phyloP scores from a whole-genome alignment of 768 basidiomycete genomes.

The Candolleomyces efflorescens region DNA sequence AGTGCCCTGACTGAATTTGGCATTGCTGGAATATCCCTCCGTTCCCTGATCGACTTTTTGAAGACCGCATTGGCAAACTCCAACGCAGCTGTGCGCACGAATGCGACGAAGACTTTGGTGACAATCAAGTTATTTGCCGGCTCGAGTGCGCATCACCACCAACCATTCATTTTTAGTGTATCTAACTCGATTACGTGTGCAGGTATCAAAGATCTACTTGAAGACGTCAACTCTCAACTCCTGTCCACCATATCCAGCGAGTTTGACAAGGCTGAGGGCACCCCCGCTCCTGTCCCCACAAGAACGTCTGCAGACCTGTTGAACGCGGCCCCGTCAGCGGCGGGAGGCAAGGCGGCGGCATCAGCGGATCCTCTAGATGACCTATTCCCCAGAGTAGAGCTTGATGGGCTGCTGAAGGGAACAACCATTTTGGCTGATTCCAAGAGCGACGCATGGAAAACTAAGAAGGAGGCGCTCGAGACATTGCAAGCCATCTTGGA shows the following conservation, averaged over 20 bases:
- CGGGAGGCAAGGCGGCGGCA: slow-evolving; percentile 37
- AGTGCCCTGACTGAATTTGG: slow-evolving; percentile 87
- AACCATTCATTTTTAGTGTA: neutral
- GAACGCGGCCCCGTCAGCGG: slow-evolving; percentile 37
- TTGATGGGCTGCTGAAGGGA: slow-evolving; percentile 80
- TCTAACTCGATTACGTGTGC: neutral
- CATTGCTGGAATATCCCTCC: slow-evolving; percentile 77
- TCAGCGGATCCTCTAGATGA: slow-evolving; percentile 81
- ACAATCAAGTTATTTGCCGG: slow-evolving; percentile 92
- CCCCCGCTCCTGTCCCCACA: slow-evolving; percentile 70
- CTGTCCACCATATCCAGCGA: slow-evolving; percentile 85
- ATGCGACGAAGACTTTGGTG: slow-evolving; percentile 89
- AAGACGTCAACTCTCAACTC: slow-evolving; percentile 92
- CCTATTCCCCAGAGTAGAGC: slow-evolving; percentile 91
- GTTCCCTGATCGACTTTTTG: slow-evolving; percentile 85
- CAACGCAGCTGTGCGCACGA: slow-evolving; percentile 89
- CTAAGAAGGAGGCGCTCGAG: slow-evolving; percentile 93
- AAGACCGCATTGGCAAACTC: slow-evolving; percentile 87
- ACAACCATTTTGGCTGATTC: slow-evolving; percentile 79
- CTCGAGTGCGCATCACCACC: slow-evolving; percentile 47
- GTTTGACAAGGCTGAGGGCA: slow-evolving; percentile 89
- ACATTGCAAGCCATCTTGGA: slow-evolving; percentile 78
- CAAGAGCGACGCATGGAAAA: slow-evolving; percentile 96
- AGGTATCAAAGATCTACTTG: slow-evolving; percentile 91
- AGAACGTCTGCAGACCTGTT: slow-evolving; percentile 75